Conservation (phyloP, 345 rosid genomes). For the Gossypium australe region DNA sequence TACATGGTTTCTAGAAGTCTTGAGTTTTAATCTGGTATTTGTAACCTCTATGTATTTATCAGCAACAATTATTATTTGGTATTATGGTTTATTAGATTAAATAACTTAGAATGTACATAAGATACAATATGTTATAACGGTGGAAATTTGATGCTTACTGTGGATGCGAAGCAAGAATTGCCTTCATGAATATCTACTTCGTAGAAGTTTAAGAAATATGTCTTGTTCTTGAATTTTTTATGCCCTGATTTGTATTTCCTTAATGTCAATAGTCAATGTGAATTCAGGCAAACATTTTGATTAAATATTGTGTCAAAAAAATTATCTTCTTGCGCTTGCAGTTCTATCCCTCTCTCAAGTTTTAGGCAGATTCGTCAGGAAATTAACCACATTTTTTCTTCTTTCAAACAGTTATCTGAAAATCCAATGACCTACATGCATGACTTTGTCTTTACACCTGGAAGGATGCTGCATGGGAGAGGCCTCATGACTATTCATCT, state of each 20-base stretch:
- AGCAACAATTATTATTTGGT: neutral
- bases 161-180: neutral
- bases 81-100: neutral
- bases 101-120: neutral
- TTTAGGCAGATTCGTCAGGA: neutral
- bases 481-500: constrained; percentile 64
- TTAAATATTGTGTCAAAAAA: neutral
- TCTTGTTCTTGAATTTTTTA: neutral
- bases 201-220: neutral
- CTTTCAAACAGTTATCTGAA: constrained; percentile 55
- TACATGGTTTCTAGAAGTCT: neutral
- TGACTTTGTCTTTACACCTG: constrained; percentile 61
- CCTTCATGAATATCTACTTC: neutral
- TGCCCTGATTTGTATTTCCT: no score
- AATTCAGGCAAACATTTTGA: neutral
- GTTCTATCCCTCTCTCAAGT: neutral
- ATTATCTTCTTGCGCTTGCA: neutral
- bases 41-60: neutral
- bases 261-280: neutral
- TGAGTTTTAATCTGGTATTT: neutral
- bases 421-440: constrained; percentile 63
- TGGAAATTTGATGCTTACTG: neutral
- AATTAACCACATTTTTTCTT: constrained; percentile 15
- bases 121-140: neutral
- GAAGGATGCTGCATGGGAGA: constrained; percentile 67